Evolutionary conservation across 2,329 filamentous ascomycete genomes (phyloP), one percentile per base, ranked within the genome.

Genomic region (Cytospora mali): DNA sequence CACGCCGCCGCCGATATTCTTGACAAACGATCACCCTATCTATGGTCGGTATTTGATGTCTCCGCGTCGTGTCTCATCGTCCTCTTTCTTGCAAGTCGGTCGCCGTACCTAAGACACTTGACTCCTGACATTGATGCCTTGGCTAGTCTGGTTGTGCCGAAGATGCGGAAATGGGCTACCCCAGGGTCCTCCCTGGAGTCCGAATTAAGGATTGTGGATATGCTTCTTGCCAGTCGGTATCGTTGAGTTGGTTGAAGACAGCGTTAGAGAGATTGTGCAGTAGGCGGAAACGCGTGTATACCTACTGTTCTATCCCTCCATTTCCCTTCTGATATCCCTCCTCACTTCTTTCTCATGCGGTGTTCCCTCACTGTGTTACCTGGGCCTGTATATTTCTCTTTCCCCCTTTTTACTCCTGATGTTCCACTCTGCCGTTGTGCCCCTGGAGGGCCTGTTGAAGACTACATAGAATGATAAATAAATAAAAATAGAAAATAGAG

Each of bases 21-120:
- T 18, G 72, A 72, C 52, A 74, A 71, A 61, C 71, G 75, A 4
- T 73, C 74, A n/a, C 72, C 73, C 1, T 75, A 77, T 55, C 69
- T 77, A 13, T 77, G 75, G 75, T 70, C 71, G 0, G 69, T 76
- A 48, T 71, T 73, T 13, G 74, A 77, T 61, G 70, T 70, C 54
- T 73, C 72, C 60, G 67, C 76, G 66, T 73, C 74, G 4, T 73
- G 71, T 29, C 66, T 77, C 9, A 50, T 75, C 9, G 69, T 75
- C 14, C 66, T 77, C 31, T 69, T 71, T 61, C 57, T 76, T 53
- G 74, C 75, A 6, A 70, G 73, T 13, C 70, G 67, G 18, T 73
- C 73, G 6, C 69, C 69, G 11, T 62, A 69, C 23, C 63, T 74
- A 52, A 68, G 67, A 39, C 69, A 67, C 27, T 69, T 70, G 53